These are phyloP conservation scores for Sanghuangporus baumii DNA, from an alignment of 1,284 basidiomycete genomes.

Conservation along the genomic window DNA sequence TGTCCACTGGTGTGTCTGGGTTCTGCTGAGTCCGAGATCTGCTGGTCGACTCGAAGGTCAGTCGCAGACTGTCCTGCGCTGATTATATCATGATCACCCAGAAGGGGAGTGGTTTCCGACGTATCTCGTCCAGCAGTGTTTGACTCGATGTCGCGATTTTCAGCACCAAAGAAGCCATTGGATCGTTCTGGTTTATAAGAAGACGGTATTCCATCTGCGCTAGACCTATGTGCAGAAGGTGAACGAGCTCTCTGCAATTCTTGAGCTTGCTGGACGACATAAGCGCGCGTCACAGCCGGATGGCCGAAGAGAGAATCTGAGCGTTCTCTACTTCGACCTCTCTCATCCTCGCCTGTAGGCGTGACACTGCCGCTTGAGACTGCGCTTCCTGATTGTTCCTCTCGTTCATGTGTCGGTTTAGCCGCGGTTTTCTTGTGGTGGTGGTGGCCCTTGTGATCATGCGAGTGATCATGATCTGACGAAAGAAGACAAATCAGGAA, in stretches of 20 bases:
- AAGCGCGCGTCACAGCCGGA: slow-evolving; percentile 84
- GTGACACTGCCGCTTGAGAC: slow-evolving; percentile 21
- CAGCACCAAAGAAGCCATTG: not conserved
- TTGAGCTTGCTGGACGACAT: slow-evolving; percentile 83
- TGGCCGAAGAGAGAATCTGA: slow-evolving; percentile 71
- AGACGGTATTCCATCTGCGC: not conserved
- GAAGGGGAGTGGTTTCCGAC: slow-evolving; percentile 11
- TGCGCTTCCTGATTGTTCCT: slow-evolving; percentile 9
- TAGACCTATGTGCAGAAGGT: slow-evolving; percentile 32
- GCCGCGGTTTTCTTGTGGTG: slow-evolving; percentile 5
- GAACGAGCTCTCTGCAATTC: slow-evolving; percentile 64
- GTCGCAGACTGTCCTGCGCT: slow-evolving; percentile 22
- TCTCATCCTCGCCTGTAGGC: slow-evolving; percentile 19
- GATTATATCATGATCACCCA: not conserved
- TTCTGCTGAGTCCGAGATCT: not conserved
- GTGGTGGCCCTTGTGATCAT: slow-evolving; percentile 28
- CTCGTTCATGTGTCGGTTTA: slow-evolving; percentile 16
- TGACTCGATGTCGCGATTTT: not conserved
- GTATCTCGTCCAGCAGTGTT: not conserved
- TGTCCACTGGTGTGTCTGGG: slow-evolving; percentile 39
- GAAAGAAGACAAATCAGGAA: slow-evolving; percentile 5
- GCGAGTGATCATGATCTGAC: slow-evolving; percentile 68
- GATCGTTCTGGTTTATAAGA: not conserved
- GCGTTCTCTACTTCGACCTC: slow-evolving; percentile 33
- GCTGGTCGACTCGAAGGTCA: not conserved